These are phyloP conservation scores for Meredithiella fracta DNA, from an alignment of 2,329 filamentous ascomycete genomes.

Conservation along the genomic window DNA sequence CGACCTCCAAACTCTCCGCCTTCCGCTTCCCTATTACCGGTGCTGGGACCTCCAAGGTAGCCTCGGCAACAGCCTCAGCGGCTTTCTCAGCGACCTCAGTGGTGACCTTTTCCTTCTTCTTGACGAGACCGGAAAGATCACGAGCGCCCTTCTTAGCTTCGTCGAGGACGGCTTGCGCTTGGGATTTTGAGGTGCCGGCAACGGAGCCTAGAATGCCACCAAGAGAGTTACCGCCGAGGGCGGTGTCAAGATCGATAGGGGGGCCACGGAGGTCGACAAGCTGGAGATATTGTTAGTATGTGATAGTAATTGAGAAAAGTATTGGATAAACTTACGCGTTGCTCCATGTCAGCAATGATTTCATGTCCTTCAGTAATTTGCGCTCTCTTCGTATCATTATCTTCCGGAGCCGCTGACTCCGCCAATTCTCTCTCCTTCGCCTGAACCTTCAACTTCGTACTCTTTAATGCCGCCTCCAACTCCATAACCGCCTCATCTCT, in stretches of 20 bases:
- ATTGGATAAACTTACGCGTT: constrained; percentile 36
- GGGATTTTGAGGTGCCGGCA: constrained; percentile 42
- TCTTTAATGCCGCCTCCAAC: constrained; percentile 57
- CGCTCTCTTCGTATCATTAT: constrained; percentile 45
- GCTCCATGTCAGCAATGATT: constrained; percentile 63
- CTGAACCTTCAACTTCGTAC: constrained; percentile 53
- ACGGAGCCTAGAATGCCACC: constrained; percentile 47
- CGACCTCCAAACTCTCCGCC: constrained; percentile 26
- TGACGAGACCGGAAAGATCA: constrained; percentile 57
- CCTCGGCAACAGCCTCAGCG: constrained; percentile 15
- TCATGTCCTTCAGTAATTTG: constrained; percentile 60
- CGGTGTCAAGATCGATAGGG: constrained; percentile 39
- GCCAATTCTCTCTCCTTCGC: constrained; percentile 52
- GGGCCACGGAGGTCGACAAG: constrained; percentile 53
- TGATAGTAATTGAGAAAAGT: neutral
- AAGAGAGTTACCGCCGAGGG: constrained; percentile 31
- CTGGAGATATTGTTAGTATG: constrained; percentile 21
- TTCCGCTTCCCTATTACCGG: constrained; percentile 30
- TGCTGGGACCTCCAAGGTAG: constrained; percentile 21
- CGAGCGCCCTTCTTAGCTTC: constrained; percentile 60
- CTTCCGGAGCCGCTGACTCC: constrained; percentile 45
- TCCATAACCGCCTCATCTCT: constrained; percentile 55
- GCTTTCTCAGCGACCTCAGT: constrained; percentile 15
- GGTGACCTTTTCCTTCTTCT: constrained; percentile 35
- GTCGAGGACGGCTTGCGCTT: constrained; percentile 47